Percentiles rank a stretch among this genome's conserved stretches.
Evolutionary conservation across 441 rosid genomes (phyloP).

Genomic region (Gossypium trilobum): DNA sequence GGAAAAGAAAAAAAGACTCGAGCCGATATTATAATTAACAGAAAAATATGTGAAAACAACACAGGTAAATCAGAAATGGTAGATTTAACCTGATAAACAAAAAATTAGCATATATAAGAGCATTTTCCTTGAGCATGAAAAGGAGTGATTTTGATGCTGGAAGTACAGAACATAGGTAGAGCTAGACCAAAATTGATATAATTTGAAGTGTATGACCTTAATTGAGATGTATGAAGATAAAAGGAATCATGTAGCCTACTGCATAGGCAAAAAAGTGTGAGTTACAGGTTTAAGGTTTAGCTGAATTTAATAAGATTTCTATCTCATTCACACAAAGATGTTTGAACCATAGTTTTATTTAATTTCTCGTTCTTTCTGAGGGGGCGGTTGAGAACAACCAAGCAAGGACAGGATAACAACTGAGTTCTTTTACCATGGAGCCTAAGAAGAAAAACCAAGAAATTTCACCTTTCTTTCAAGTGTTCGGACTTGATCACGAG

Average conservation of each 20-base stretch:
- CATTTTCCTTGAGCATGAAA: background rate
- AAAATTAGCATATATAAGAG: background rate
- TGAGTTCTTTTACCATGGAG: background rate
- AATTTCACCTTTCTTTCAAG: conserved; percentile 64
- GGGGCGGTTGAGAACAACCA: background rate
- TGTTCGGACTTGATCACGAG: conserved; percentile 51
- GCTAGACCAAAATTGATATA: background rate
- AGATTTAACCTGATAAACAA: conserved; percentile 3
- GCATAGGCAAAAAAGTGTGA: background rate
- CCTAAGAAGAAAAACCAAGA: background rate
- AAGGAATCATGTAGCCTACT: background rate
- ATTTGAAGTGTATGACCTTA: background rate
- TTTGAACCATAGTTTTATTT: background rate
- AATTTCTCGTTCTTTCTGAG: background rate
- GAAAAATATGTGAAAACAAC: background rate
- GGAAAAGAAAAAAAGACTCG: background rate
- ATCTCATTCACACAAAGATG: background rate
- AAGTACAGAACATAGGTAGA: background rate
- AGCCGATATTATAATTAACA: background rate
- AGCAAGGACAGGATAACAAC: background rate
- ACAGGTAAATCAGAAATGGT: background rate
- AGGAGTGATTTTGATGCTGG: background rate
- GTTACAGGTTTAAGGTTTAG: background rate
- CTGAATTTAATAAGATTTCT: background rate
- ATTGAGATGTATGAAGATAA: background rate